Base-by-base conservation (phyloP, 495 filamentous ascomycete species). In the Clohesyomyces aquaticus region DNA sequence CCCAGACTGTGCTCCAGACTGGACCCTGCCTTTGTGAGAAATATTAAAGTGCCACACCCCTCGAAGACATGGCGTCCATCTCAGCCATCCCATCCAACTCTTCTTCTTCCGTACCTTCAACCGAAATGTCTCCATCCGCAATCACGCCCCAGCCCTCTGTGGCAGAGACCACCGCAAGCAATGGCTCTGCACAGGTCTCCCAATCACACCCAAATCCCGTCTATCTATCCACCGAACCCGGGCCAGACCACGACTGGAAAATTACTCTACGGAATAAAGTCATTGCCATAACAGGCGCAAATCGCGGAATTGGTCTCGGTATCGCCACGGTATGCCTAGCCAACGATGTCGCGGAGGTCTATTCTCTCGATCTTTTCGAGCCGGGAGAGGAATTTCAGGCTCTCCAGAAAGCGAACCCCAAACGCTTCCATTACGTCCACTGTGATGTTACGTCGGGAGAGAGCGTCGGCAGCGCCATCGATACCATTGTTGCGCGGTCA, bases 311-410 rank as follows among this genome's bases (percentile, higher is more conserved):
- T 43, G 63, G 63, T 11, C 57, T 66, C 9, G 63, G 63, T 1
- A 46, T 66, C n/a, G 63, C 63, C 28, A 48, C 38, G 28, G 56
- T 61, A 8, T 60, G 55, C 38, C 57, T 66, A 4, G 56, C 77
- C 38, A 80, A 80, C 60, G 62, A 66, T 4, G 78, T 76, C 12
- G 68, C 68, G 38, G 46, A 67, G 46, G 68, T 80, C 25, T 79
- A 78, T 69, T 77, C 75, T 14, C 67, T 79, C 10, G 78, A 80
- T 52, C 63, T 77, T 43, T 75, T 75, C 69, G 74, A 75, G n/a
- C 78, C 78, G 2, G 72, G 69, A 1, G 74, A 78, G 29, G 75
- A 78, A 9, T 78, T 78, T 38, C 59, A 51, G 0, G 69, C 60
- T 0, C 63, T 80, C 16, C 32, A 70, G 73, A 51, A 73, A 74